Base-by-base conservation (phyloP, 2,329 filamentous ascomycete genomes). In the Cordyceps militaris region DNA sequence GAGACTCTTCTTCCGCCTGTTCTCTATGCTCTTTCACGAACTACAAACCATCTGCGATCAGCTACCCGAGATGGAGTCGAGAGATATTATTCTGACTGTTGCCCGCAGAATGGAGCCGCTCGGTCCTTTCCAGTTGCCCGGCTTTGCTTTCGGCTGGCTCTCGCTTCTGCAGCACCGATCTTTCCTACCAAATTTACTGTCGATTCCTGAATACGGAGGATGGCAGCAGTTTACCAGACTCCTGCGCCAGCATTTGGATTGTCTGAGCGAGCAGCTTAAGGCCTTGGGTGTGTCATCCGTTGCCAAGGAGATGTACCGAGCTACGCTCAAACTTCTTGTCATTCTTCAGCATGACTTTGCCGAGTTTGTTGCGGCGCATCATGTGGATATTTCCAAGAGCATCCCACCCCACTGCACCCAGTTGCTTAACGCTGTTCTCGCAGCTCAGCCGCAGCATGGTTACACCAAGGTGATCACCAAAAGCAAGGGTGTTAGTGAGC, bases 341-440 rank as follows among this genome's bases (percentile, higher is more conserved):
- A 82, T 96, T 54, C 76, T 99, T 55, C 89, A 96, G 64, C 94
- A 97, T 68, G 94, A 99, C 70, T 97, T 91, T 72, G 89, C 93
- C 0, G 91, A 97, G 58, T 99, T 96, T 71, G 75, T 99, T 43
- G 88, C 89, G 6, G 89, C 92, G 65, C 91, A 96, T 70, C 89
- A 96, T 68, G 84, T 89, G 63, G 83, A 85, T 63, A 83, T 99
- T 54, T 91, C 87, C 74, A 86, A 88, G 64, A 85, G 84, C 66
- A 87, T 97, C 59, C 89, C 92, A 1, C 83, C 85, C 52, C 88
- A 94, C 66, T 94, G 90, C 72, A 86, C 87, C 16, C 94, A 97
- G 71, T 79, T 97, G 54, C 85, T 92, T 63, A 97, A 97, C 67
- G 79, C 96, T 56, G 85, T 99, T 55, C 80, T 97, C 61, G 88